Percentiles rank a stretch among this genome's conserved stretches.
Conservation (phyloP, 2,329 filamentous ascomycete genomes). For the Botrytis cinerea region DNA sequence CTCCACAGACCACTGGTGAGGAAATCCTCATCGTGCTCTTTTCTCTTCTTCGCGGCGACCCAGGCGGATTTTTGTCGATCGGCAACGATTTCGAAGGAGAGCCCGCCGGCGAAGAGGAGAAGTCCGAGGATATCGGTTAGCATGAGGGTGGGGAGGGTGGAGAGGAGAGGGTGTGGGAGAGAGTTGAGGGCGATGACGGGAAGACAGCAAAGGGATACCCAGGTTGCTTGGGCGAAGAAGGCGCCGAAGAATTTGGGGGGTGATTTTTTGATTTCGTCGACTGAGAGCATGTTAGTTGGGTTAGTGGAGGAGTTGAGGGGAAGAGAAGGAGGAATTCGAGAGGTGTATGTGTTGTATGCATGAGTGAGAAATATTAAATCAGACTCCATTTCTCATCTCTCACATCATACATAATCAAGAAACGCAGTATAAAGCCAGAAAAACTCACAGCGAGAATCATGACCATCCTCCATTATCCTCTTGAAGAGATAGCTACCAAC, state of each 20-base stretch:
- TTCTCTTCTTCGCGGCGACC: conserved; percentile 60
- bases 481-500: conserved; percentile 10
- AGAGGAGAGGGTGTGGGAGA: conserved; percentile 55
- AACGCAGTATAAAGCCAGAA: not conserved
- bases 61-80: conserved; percentile 66
- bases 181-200: conserved; percentile 66
- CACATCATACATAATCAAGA: not conserved
- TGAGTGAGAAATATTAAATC: too few relatives aligned
- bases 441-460: conserved; percentile 14
- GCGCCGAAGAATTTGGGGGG: conserved; percentile 55
- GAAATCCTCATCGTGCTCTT: conserved; percentile 68
- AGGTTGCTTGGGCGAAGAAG: conserved; percentile 63
- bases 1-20: conserved; percentile 64
- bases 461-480: not conserved
- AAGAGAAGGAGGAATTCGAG: not conserved
- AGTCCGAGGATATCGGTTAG: conserved; percentile 59
- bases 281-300: not conserved
- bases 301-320: not conserved
- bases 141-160: conserved; percentile 50
- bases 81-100: conserved; percentile 61
- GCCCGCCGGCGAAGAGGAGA: conserved; percentile 58
- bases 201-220: conserved; percentile 67
- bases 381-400: not conserved
- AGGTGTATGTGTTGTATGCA: not conserved
- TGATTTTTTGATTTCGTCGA: conserved; percentile 54